phyloP scores from a whole-genome alignment of 208 protist genomes.

The Trypanosoma brucei region DNA sequence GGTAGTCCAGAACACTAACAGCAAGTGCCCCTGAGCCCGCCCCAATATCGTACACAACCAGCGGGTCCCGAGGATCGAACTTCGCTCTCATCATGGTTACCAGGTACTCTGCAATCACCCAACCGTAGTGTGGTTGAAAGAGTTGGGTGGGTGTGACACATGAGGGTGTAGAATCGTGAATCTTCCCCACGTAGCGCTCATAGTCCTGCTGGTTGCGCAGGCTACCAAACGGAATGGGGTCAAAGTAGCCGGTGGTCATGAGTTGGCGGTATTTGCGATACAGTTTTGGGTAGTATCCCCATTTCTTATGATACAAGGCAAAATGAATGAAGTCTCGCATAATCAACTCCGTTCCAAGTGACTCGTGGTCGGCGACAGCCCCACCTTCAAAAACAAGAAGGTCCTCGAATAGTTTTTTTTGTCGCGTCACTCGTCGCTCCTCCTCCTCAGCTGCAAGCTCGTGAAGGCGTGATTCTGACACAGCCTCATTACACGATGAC shows the following conservation, averaged over 20 bases:
- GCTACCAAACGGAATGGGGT: conserved; percentile 74
- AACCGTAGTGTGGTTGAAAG: conserved; percentile 86
- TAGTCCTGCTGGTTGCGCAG: conserved; percentile 84
- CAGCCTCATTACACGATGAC: conserved; percentile 48
- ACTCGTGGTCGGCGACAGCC: conserved; percentile 60
- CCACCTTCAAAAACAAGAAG: conserved; percentile 86
- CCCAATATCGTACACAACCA: conserved; percentile 87
- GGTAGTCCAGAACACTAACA: conserved; percentile 71
- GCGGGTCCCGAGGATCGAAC: conserved; percentile 80
- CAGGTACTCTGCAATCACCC: conserved; percentile 83
- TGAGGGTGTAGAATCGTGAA: conserved; percentile 69
- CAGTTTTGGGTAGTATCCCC: conserved; percentile 88
- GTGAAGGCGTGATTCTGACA: conserved; percentile 34
- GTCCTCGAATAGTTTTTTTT: conserved; percentile 67
- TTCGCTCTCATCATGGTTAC: conserved; percentile 71
- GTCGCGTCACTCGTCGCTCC: conserved; percentile 62
- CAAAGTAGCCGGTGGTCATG: conserved; percentile 85
- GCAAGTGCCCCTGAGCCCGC: conserved; percentile 80
- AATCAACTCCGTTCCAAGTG: conserved; percentile 62
- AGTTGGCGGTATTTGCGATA: conserved; percentile 81
- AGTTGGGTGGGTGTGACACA: conserved; percentile 81
- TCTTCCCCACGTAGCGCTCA: conserved; percentile 60
- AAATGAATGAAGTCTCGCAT: conserved; percentile 88
- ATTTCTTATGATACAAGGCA: conserved; percentile 78
- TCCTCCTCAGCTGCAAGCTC: conserved; percentile 45